Conservation (phyloP, 1,284 basidiomycete genomes). For the Apiotrichum domesticum region DNA sequence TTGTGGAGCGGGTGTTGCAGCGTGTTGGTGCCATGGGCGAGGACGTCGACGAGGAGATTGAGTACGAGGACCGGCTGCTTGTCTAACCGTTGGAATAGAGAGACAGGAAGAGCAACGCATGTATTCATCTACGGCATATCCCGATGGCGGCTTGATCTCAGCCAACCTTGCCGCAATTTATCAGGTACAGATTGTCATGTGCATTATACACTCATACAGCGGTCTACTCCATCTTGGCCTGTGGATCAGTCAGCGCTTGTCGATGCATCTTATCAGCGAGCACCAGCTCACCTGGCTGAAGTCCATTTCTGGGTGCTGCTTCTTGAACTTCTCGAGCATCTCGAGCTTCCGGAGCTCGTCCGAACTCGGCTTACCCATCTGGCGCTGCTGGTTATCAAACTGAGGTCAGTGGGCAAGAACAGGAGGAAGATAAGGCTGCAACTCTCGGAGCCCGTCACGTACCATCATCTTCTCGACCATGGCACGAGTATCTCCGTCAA, state of each 20-base stretch:
- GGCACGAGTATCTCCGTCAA: conserved; percentile 71
- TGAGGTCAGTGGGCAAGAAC: conserved; percentile 35
- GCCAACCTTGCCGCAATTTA: no score
- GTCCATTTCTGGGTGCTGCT: conserved; percentile 85
- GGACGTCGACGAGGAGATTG: conserved; percentile 21
- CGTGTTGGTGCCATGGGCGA: conserved; percentile 32
- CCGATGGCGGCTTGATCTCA: no score
- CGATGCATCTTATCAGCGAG: no score
- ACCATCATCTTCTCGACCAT: conserved; percentile 99
- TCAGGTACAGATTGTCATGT: no score
- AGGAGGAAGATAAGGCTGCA: no score
- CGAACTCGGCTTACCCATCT: conserved; percentile 91
- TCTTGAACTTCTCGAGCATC: conserved; percentile 83
- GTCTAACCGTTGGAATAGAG: neutral
- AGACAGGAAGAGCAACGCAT: neutral
- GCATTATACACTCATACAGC: no score
- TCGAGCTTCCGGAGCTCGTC: conserved; percentile 86
- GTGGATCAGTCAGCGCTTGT: no score
- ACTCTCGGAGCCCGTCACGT: conserved; percentile 31
- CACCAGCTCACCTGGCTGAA: conserved; percentile 69
- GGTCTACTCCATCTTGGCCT: conserved; percentile 19
- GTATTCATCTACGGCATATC: neutral
- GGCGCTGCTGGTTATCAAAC: conserved; percentile 98
- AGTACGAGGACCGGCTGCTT: conserved; percentile 21
- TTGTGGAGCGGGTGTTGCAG: conserved; percentile 42